These are phyloP conservation scores for Onygenales sp. DNA, from an alignment of 2,329 filamentous ascomycete species.

Conservation along the genomic window DNA sequence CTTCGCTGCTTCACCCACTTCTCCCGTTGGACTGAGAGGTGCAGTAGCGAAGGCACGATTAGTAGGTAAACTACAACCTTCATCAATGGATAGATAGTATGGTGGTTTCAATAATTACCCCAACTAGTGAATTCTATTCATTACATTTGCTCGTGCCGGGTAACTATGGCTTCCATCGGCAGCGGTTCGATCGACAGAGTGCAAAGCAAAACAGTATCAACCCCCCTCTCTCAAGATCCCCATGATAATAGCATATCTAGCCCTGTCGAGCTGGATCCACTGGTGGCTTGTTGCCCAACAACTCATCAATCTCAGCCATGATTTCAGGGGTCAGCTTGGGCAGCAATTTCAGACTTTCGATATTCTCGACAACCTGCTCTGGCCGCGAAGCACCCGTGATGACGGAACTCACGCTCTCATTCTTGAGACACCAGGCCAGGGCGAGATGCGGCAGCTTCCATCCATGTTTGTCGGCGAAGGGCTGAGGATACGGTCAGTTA, in stretches of 20 bases:
- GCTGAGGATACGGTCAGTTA: slow-evolving; percentile 32
- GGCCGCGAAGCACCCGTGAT: slow-evolving; percentile 35
- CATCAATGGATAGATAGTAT: no score
- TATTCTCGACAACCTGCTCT: slow-evolving; percentile 37
- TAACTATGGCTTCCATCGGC: no score
- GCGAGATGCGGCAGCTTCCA: slow-evolving; percentile 49
- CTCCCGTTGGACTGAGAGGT: no score
- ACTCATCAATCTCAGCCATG: slow-evolving; percentile 38
- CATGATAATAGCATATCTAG: background rate
- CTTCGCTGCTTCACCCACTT: no score
- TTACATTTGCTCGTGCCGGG: no score
- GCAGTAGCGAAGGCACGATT: no score
- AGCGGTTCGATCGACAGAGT: no score
- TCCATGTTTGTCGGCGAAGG: slow-evolving; percentile 57
- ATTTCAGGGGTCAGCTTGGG: slow-evolving; percentile 34
- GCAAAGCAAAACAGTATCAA: no score
- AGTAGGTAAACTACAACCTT: no score
- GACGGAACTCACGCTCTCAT: slow-evolving; percentile 42
- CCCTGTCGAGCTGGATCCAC: slow-evolving; percentile 15
- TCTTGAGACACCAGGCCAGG: slow-evolving; percentile 52
- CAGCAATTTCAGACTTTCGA: slow-evolving; percentile 36
- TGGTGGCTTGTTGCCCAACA: slow-evolving; percentile 22
- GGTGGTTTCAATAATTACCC: no score
- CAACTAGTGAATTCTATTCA: no score
- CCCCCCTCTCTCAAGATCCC: no score